These are phyloP conservation scores for Cercospora berteroae DNA, from an alignment of 2,329 filamentous ascomycete species.

Conservation along the genomic window DNA sequence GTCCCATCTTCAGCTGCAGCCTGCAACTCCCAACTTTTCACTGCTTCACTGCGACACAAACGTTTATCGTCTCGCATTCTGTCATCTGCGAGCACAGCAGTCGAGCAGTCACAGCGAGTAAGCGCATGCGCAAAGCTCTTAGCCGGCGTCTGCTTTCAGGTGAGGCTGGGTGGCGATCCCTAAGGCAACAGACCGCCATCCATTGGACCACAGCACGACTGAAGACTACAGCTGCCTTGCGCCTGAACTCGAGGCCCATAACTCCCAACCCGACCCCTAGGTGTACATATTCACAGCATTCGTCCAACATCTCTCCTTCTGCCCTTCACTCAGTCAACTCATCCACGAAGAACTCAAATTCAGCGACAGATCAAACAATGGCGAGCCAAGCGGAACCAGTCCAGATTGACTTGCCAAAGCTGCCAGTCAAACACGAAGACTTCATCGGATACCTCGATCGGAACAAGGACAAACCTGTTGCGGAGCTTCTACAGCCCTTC, in stretches of 20 bases:
- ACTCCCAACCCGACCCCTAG: not conserved
- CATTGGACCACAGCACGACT: not conserved
- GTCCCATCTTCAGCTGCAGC: not conserved
- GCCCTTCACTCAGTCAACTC: not conserved
- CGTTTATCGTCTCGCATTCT: not conserved
- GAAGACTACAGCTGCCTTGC: not conserved
- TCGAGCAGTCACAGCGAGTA: not conserved
- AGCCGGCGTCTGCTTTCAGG: not conserved
- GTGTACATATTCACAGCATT: not conserved
- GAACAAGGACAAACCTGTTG: constrained; percentile 54
- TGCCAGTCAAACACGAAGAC: constrained; percentile 42
- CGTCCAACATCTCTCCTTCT: not conserved
- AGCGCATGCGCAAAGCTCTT: not conserved
- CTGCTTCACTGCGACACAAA: not conserved
- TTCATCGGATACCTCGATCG: constrained; percentile 56
- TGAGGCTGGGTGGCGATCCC: not conserved
- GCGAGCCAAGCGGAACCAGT: constrained; percentile 14
- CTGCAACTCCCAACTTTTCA: not conserved
- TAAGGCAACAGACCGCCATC: not conserved
- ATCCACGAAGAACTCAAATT: not conserved
- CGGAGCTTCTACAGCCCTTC: constrained; percentile 63
- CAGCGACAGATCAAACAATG: constrained; percentile 14
- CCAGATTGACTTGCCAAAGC: constrained; percentile 33
- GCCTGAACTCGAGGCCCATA: not conserved
- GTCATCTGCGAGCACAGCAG: not conserved